These are phyloP conservation scores for Cymodocea nodosa DNA, from an alignment of 116 monocot species.

Conservation along the genomic window DNA sequence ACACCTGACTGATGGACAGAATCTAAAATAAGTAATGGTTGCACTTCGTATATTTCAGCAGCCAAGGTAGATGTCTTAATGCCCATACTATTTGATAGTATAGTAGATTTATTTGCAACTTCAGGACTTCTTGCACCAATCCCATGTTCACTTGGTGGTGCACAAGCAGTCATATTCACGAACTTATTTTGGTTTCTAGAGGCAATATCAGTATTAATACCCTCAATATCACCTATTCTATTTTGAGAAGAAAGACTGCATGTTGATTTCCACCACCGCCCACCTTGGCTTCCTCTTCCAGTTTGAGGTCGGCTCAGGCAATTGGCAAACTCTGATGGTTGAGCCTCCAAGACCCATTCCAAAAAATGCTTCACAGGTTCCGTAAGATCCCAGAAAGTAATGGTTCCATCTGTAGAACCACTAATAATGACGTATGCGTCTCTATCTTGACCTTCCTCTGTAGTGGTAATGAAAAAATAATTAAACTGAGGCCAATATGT, in stretches of 20 bases:
- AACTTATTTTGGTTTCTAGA: not conserved
- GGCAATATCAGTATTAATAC: not conserved
- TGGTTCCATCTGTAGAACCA: constrained; percentile 88
- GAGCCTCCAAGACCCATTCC: constrained; percentile 27
- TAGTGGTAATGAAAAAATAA: not conserved
- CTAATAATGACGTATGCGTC: constrained; percentile 47
- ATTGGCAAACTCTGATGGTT: constrained; percentile 37
- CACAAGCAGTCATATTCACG: not conserved
- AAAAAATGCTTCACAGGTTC: constrained; percentile 50
- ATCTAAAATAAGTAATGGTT: constrained; percentile 32
- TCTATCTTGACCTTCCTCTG: constrained; percentile 27
- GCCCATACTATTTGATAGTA: not conserved
- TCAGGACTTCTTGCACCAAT: not conserved
- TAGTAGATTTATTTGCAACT: not conserved
- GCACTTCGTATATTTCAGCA: constrained; percentile 28
- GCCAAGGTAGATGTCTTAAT: not conserved
- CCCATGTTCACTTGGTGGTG: not conserved
- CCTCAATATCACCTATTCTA: not conserved
- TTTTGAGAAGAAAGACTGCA: constrained; percentile 17
- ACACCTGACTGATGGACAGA: constrained; percentile 89
- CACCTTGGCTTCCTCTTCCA: constrained; percentile 94
- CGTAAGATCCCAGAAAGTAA: constrained; percentile 92
- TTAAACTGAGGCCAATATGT: too few relatives aligned
- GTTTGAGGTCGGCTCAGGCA: constrained; percentile 65
- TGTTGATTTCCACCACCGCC: constrained; percentile 65